Percentiles rank a stretch among this genome's conserved stretches.
Evolutionary conservation across 2,329 filamentous ascomycete genomes (phyloP).

Genomic region (Penicillium sp.): DNA sequence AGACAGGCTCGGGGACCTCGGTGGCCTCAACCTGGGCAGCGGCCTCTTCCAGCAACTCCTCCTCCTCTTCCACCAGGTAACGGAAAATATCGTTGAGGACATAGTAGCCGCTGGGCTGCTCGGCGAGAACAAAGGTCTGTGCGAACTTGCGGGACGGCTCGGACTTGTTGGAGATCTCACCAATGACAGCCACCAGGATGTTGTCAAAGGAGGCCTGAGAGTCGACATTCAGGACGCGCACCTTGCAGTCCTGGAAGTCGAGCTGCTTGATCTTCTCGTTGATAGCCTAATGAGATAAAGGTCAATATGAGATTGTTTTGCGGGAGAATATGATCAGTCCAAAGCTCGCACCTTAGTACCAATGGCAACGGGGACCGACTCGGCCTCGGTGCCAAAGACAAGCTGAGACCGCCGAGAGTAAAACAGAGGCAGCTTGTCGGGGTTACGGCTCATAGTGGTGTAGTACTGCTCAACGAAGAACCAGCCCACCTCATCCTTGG

Average conservation of each 20-base stretch:
- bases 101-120: constrained; percentile 96
- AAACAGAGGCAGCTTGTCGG: constrained; percentile 93
- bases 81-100: constrained; percentile 98
- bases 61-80: constrained; percentile 73
- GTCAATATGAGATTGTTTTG: not conserved
- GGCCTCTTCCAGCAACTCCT: constrained; percentile 53
- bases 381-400: constrained; percentile 87
- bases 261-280: constrained; percentile 91
- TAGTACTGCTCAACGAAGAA: constrained; percentile 99
- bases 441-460: constrained; percentile 90
- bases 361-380: constrained; percentile 80
- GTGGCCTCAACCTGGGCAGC: constrained; percentile 44
- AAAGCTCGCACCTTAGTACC: constrained; percentile 72
- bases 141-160: constrained; percentile 93
- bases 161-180: constrained; percentile 93
- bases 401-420: constrained; percentile 96
- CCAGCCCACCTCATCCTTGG: constrained; percentile 96
- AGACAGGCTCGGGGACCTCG: constrained; percentile 31
- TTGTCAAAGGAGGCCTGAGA: constrained; percentile 89
- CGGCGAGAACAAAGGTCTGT: constrained; percentile 94
- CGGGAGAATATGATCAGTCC: not conserved
- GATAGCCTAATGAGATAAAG: constrained; percentile 64
- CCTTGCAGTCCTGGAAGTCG: constrained; percentile 96
- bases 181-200: constrained; percentile 97
- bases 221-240: constrained; percentile 96